Evolutionary conservation across 805 yeast genomes (phyloP), one percentile per base, ranked within the genome.

Genomic region (Maudiozyma saulgeensis): DNA sequence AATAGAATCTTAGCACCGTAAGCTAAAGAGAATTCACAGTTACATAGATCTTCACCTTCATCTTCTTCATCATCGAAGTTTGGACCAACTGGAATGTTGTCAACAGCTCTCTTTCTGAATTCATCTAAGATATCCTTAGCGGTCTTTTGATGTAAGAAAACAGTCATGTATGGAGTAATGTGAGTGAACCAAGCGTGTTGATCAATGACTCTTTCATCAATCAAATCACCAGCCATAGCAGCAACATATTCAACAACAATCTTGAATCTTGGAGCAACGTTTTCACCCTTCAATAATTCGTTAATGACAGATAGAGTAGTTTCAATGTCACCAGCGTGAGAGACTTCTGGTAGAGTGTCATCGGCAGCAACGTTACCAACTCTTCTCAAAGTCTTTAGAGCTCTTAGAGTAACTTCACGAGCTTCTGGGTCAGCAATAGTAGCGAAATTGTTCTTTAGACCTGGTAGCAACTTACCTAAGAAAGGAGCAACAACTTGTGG

Each of bases 381-480:
- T 83, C 99, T 89, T 81, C 85, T 89, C 73, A 93, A 84, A 64
- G 99, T 93, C 84, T 76, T 84, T 74, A 91, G 79, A 71, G 95
- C 99, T 80, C 98, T 90, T 68, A 79, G 79, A 65, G 99, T 93
- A 71, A 93, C 98, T 62, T 87, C 91, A 79, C 99, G 91, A 63
- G 99, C 99, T 80, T 93, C 99, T 72, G 99, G 99, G 77, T 93
- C 99, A 74, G 99, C 99, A 77, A 93, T 90, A 79, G 87, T 88
- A 69, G 86, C 76, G 78, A 84, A 82, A 87, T 93, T 93, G 71
- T 82, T 73, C 83, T 87, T 87, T 75, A 93, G 80, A 68, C 96
- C 87, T 72, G 99, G 99, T 80, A 88, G 85, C 68, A 93, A 82
- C 71, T 84, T 86, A 76, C 79, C 78, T 84, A 93, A 78, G 87